phyloP scores from a whole-genome alignment of 2,329 filamentous ascomycete species.

The Aureobasidium subglaciale region DNA sequence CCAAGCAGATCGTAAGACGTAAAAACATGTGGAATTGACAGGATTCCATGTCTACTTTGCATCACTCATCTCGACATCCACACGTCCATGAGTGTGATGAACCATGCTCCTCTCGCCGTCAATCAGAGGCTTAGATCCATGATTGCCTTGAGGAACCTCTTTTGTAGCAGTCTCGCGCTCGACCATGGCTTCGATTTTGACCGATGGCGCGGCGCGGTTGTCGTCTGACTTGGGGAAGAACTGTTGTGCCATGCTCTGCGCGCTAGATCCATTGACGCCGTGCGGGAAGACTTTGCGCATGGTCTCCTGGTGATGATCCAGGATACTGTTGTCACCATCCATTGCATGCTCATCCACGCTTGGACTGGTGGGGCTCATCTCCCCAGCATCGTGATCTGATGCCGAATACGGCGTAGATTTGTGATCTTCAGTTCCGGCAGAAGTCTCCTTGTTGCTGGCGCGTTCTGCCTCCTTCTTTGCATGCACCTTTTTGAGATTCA shows the following conservation, averaged over 20 bases:
- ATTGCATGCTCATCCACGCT: constrained; percentile 18
- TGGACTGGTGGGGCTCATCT: constrained; percentile 13
- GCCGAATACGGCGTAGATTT: background rate
- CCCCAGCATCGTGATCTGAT: constrained; percentile 7
- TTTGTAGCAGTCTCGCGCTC: background rate
- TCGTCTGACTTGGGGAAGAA: constrained; percentile 19
- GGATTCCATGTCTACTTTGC: background rate
- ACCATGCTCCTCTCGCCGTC: constrained; percentile 12
- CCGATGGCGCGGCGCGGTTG: background rate
- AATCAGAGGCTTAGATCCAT: background rate
- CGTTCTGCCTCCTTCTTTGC: constrained; percentile 40
- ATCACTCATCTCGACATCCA: constrained; percentile 13
- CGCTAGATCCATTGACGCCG: constrained; percentile 17
- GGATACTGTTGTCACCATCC: constrained; percentile 20
- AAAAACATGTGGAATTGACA: background rate
- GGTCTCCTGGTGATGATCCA: constrained; percentile 23
- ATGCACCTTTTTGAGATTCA: constrained; percentile 45
- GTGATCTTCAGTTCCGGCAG: constrained; percentile 15
- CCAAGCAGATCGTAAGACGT: constrained; percentile 1
- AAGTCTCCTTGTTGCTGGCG: constrained; percentile 24
- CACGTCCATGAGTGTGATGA: background rate
- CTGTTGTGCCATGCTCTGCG: constrained; percentile 18
- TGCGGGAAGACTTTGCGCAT: constrained; percentile 27
- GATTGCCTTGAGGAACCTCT: background rate
- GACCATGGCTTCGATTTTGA: constrained; percentile 15